These are phyloP conservation scores for Coemansia sp. DNA, from an alignment of 192 early-diverging fungal species.

Conservation along the genomic window DNA sequence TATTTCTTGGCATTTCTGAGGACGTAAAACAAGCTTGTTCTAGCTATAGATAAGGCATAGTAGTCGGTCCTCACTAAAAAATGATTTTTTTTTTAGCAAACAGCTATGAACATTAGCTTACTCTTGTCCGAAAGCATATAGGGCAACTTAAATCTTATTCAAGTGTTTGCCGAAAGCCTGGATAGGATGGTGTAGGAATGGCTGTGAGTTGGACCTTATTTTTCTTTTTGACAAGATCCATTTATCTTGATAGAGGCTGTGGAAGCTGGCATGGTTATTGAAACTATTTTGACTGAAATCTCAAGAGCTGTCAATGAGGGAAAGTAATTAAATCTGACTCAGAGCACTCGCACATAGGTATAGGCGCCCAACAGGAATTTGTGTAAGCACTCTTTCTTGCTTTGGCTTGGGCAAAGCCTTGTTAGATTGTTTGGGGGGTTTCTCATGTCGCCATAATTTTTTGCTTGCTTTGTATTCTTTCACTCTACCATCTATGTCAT, in stretches of 20 bases:
- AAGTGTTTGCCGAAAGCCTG: constrained; percentile 95
- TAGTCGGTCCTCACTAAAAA: no score
- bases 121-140: constrained; percentile 88
- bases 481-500: no score
- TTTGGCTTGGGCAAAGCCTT: neutral
- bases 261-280: constrained; percentile 81
- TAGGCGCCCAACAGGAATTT: constrained; percentile 33
- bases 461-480: no score
- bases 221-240: constrained; percentile 91
- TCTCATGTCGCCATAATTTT: no score
- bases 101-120: no score
- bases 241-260: constrained; percentile 82
- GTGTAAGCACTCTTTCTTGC: neutral
- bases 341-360: constrained; percentile 22
- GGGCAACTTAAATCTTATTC: constrained; percentile 94
- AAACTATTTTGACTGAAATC: constrained; percentile 62
- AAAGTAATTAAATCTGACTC: constrained; percentile 57
- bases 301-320: constrained; percentile 69
- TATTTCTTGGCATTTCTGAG: no score
- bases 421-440: no score
- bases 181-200: constrained; percentile 90
- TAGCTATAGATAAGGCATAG: no score
- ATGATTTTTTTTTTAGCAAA: no score
- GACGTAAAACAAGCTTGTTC: no score
- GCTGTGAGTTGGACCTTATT: constrained; percentile 96